Base-by-base conservation (phyloP, 805 yeast genomes). In the Candida silvicultrix region DNA sequence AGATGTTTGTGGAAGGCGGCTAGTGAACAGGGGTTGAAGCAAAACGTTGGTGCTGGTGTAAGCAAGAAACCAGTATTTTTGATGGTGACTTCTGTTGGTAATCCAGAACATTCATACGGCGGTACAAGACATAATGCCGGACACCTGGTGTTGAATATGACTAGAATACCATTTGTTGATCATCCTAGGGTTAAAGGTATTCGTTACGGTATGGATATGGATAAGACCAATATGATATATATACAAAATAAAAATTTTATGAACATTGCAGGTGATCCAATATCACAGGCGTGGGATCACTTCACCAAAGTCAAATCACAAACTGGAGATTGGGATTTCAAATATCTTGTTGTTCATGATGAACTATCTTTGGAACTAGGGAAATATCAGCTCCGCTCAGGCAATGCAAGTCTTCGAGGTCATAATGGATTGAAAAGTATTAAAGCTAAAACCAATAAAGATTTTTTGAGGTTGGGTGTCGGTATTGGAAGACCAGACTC, bases 91-190 rank as follows among this genome's bases (percentile, higher is more conserved):
- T 80, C 88, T 0, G 65, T 89, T 2, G 96, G 96, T 1, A 89
- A 89, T 56, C 96, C 96, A 0, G 86, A 81, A 45, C 73, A 78
- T 0, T 64, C 70, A 42, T 86, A 74, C 54, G 63, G 65, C 8
- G 69, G 71, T 7, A 85, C 95, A 0, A 68, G 95, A 32, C 97
- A 89, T 58, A 87, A 83, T 48, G 87, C 82, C 0, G 97, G 96
- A 1, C 86, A 85, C 50, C 59, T 72, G 42, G 59, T 80, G 34
- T 64, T 81, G 35, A 68, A 81, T 32, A 36, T 68, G 25, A 55
- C 51, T 6, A 45, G 48, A 14, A n/a, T 40, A 10, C 25, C 22
- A 5, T 52, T 46, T 34, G 29, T 29, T 43, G 46, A 25, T 16
- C 37, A 14, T 41, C 47, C 22, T 34, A 37, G 15, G 9, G 15